Base-by-base conservation (phyloP, 768 basidiomycete species). In the Auricularia sp. region DNA sequence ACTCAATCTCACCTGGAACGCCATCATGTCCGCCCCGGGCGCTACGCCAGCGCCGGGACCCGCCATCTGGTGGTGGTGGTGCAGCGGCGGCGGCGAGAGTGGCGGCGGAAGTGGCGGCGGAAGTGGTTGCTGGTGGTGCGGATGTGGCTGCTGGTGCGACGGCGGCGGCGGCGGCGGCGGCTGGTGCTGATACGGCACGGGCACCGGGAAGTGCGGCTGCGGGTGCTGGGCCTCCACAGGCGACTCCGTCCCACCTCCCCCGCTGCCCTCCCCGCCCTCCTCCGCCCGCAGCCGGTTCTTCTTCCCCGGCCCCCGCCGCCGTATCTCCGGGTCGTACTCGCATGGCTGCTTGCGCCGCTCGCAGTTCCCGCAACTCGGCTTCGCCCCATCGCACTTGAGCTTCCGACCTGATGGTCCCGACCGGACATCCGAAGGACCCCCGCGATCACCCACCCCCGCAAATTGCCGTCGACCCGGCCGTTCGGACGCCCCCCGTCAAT, bases 271-370 rank as follows among this genome's bases (percentile, higher is more conserved):
- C 29, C 56, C 34, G 14, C 23, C 56, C 10, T 35, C 14, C 6
- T 34, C 56, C 14, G 56, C 23, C 23, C 23, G 56, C 11, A 23
- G 14, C 16, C 56, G 34, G 34, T 14, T 83, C 53, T 86, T 85
- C 75, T 87, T 90, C 33, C 88, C 89, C 64, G 88, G 88, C 1
- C 90, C 90, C 60, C 90, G 82, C 39, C 89, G 83, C 71, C 82
- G 74, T 10, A 77, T 75, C 23, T 77, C 73, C 23, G 76, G 74
- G 61, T 80, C 81, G 72, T 88, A 89, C 64, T 71, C 73, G 70
- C 88, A 89, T 36, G 72, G 68, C 64, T 78, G 74, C 61, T 76
- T 76, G 44, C 87, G 84, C 36, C 78, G 78, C 21, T 68, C 72
- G 74, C 90, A 91, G 70, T 87, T 85, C 6, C 76, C 78, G 68